Conservation (phyloP, 1,139 yeast species). For the Arxiozyma bovina region DNA sequence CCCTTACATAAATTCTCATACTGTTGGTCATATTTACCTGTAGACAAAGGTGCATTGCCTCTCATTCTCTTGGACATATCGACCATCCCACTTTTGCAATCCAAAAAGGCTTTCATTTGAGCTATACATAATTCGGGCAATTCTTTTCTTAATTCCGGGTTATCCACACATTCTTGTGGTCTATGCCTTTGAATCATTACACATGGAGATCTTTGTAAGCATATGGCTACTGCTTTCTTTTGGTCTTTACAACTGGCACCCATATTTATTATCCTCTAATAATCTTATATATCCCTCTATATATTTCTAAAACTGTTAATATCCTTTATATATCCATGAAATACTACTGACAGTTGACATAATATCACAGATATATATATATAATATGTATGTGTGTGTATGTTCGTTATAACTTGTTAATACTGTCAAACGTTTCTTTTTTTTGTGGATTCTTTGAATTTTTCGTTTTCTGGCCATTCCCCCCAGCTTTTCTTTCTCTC, state of each 20-base stretch:
- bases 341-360: no score
- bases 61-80: constrained; percentile 88
- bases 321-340: not conserved
- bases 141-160: constrained; percentile 66
- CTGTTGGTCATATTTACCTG: constrained; percentile 86
- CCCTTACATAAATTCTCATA: constrained; percentile 73
- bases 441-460: no score
- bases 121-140: constrained; percentile 86
- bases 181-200: constrained; percentile 83
- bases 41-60: constrained; percentile 89
- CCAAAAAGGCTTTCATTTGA: constrained; percentile 75
- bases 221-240: constrained; percentile 84
- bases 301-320: not conserved
- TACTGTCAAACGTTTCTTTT: not conserved
- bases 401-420: no score
- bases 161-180: constrained; percentile 78
- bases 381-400: no score
- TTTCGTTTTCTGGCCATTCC: not conserved
- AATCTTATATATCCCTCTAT: not conserved
- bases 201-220: constrained; percentile 93
- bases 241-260: constrained; percentile 80
- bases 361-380: no score
- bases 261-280: constrained; percentile 15
- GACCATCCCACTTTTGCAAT: constrained; percentile 75
- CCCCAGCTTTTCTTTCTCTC: not conserved